phyloP scores from a whole-genome alignment of 345 rosid genomes.

The Aquilaria malaccensis region DNA sequence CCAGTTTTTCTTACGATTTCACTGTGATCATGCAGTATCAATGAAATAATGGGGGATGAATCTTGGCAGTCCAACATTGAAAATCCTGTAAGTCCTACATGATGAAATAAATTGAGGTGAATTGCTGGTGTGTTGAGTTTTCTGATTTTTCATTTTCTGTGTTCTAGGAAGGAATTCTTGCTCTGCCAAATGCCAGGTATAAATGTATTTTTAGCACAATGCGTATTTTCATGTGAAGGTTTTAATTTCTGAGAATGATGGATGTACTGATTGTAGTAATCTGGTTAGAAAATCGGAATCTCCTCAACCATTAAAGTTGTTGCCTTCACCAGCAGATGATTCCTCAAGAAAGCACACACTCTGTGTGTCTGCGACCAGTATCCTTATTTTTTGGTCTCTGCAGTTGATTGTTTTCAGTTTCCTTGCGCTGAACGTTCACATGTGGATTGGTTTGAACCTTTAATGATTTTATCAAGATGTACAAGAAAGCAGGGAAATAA shows the following conservation, averaged over 20 bases:
- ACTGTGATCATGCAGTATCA: conserved; percentile 51
- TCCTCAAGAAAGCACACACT: conserved; percentile 58
- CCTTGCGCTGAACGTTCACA: no score
- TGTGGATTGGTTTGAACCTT: no score
- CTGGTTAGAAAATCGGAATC: conserved; percentile 55
- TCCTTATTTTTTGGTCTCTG: conserved; percentile 34
- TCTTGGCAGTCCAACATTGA: conserved; percentile 39
- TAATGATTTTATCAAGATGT: no score
- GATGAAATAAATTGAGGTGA: conserved; percentile 10
- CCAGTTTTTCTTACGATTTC: conserved; percentile 20
- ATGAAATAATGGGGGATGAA: conserved; percentile 72
- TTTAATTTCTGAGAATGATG: conserved; percentile 6
- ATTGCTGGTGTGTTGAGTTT: neutral
- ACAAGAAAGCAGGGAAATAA: no score
- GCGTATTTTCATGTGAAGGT: conserved; percentile 5
- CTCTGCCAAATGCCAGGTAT: conserved; percentile 54
- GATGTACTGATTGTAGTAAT: conserved; percentile 12
- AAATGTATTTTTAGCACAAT: conserved; percentile 7
- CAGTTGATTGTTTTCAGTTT: neutral
- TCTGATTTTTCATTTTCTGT: conserved; percentile 17
- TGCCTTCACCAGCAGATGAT: conserved; percentile 75
- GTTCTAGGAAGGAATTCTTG: conserved; percentile 53
- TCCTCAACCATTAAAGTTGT: conserved; percentile 59
- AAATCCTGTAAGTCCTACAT: conserved; percentile 44
- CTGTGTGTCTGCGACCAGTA: conserved; percentile 66